Conservation (phyloP, 2,329 filamentous ascomycete genomes). For the Fusarium graminum region DNA sequence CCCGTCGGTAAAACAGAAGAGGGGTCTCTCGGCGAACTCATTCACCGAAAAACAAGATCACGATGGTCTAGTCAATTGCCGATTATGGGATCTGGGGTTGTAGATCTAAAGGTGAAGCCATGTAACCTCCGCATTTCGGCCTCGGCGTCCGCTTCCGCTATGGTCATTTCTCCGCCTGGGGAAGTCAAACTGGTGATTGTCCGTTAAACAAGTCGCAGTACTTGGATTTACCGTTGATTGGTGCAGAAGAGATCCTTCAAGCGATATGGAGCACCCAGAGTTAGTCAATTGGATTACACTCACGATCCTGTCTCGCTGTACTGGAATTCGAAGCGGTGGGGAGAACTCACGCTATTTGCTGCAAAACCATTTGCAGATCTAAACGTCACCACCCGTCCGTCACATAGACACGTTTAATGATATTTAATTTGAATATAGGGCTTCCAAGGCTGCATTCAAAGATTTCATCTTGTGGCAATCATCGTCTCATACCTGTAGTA, state of each 20-base stretch:
- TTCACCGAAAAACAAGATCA: background rate
- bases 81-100: background rate
- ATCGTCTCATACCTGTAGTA: too few relatives aligned
- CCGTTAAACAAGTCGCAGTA: background rate
- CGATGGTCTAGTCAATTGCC: background rate
- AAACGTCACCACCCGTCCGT: too few relatives aligned
- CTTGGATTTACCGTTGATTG: background rate
- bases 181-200: background rate
- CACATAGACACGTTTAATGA: too few relatives aligned
- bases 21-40: conserved; percentile 6
- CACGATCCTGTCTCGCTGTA: too few relatives aligned
- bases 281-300: too few relatives aligned
- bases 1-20: background rate
- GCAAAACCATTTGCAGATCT: too few relatives aligned
- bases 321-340: too few relatives aligned
- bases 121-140: conserved; percentile 21
- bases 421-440: too few relatives aligned
- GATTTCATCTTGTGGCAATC: too few relatives aligned
- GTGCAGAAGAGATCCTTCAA: background rate
- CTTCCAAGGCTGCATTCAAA: too few relatives aligned
- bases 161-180: background rate
- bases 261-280: conserved; percentile 1
- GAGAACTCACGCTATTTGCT: too few relatives aligned
- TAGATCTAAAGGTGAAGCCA: conserved; percentile 3
- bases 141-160: conserved; percentile 8